These are phyloP conservation scores for Candida koratica DNA, from an alignment of 805 yeast genomes.

Conservation along the genomic window DNA sequence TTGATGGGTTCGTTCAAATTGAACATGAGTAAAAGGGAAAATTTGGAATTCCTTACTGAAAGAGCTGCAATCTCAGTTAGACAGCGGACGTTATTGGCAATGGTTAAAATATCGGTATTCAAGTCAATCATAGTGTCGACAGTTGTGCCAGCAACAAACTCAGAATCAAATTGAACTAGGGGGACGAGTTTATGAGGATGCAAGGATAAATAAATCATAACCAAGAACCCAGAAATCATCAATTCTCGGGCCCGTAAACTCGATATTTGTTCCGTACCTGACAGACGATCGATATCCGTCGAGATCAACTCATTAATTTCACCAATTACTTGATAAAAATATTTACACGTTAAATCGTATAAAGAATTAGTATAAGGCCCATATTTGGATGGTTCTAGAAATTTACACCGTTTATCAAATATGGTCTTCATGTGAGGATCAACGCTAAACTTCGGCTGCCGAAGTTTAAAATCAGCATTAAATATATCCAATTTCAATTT, in stretches of 20 bases:
- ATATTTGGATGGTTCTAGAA: constrained; percentile 3
- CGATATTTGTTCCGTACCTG: constrained; percentile 4
- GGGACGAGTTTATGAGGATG: constrained; percentile 31
- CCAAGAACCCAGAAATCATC: constrained; percentile 8
- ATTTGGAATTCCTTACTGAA: constrained; percentile 5
- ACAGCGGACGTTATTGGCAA: constrained; percentile 3
- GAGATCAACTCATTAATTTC: constrained; percentile 3
- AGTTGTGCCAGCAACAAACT: constrained; percentile 27
- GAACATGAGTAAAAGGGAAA: constrained; percentile 2
- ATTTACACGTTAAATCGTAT: constrained; percentile 3
- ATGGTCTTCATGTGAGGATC: not conserved
- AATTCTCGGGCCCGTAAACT: not conserved
- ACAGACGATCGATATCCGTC: constrained; percentile 9
- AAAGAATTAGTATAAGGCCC: not conserved
- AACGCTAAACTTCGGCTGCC: not conserved
- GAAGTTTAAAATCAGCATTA: not conserved
- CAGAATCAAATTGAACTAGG: constrained; percentile 20
- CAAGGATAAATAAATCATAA: constrained; percentile 28
- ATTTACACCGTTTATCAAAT: constrained; percentile 3
- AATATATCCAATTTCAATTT: not conserved
- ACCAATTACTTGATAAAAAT: constrained; percentile 4
- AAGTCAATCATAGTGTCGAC: constrained; percentile 45
- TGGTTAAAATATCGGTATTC: constrained; percentile 33
- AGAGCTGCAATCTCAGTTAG: constrained; percentile 1
- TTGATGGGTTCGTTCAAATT: not conserved